phyloP scores from a whole-genome alignment of 2,329 filamentous ascomycete genomes.

The Sclerotinia glacialis region DNA sequence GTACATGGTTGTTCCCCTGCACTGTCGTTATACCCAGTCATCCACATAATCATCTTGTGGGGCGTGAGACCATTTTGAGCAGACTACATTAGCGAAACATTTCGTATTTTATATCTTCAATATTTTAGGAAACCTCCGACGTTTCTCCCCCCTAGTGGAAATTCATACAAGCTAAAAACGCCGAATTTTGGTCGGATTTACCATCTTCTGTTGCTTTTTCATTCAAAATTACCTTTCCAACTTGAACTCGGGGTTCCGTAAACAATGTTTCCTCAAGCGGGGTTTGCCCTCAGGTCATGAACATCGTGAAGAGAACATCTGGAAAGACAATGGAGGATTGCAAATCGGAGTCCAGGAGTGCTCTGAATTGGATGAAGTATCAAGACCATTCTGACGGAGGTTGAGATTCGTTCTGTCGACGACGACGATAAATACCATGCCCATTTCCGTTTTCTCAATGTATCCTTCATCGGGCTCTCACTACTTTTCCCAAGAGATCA shows the following conservation, averaged over 20 bases:
- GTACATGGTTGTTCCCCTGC: background rate
- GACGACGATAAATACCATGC: slow-evolving; percentile 2
- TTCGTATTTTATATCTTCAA: slow-evolving; percentile 11
- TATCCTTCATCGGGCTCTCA: slow-evolving; percentile 1
- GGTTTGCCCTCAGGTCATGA: background rate
- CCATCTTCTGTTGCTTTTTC: background rate
- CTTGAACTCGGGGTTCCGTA: slow-evolving; percentile 12
- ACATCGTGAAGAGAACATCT: background rate
- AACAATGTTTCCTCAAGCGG: background rate
- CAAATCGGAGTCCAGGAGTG: slow-evolving; percentile 11
- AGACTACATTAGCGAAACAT: background rate
- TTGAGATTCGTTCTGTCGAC: background rate
- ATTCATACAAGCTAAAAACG: slow-evolving; percentile 1
- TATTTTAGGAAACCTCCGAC: slow-evolving; percentile 1
- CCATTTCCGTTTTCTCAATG: background rate
- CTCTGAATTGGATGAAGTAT: slow-evolving; percentile 3
- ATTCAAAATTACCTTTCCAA: slow-evolving; percentile 3
- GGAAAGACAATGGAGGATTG: slow-evolving; percentile 7
- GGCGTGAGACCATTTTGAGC: background rate
- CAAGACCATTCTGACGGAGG: background rate
- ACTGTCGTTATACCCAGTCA: background rate
- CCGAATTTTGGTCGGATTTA: slow-evolving; percentile 1
- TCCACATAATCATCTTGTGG: background rate
- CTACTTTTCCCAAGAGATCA: background rate
- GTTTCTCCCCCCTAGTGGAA: background rate